Base-by-base conservation (phyloP, 2,329 filamentous ascomycete species). In the Teratosphaeria pseudoeucalypti region DNA sequence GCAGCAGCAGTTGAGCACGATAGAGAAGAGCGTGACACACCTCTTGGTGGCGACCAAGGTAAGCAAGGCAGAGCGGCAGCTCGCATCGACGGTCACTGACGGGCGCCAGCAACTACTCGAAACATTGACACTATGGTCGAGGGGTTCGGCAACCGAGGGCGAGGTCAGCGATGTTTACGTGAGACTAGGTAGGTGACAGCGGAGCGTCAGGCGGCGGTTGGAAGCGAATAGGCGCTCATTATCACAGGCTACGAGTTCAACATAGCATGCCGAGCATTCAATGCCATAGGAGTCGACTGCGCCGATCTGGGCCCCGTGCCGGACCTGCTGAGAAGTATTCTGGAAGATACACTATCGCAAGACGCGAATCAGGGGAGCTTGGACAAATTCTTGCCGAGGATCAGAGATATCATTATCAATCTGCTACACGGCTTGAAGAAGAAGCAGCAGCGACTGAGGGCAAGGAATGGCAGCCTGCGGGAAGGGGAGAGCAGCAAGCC, bases 91-190 rank as follows among this genome's bases (percentile, higher is more conserved):
- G 16, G 6, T 10, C 11, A 11, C 43, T 49, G 43, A 49, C 19
- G 5, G 43, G 19, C 19, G 11, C n/a, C 43, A 49, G 39, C 92
- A 97, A 76, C 85, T 99, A 2, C 86, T 99, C 63, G 94, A 99
- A 78, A 99, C 92, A 6, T 81, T 99, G 63, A 99, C 94, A 54
- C 89, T 95, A 80, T 99, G 94, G 94, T 99, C 94, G 61, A 89
- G 92, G 60, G 88, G 89, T 63, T 86, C 89, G 68, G 92, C 94
- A 58, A 92, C 90, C 64, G 94, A 99, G 76, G 89, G 87, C 62
- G 90, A 97, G 73, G 94, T 99, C 61, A 97, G 94, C 12, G 94
- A 99, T 73, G 94, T 99, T 67, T 99, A 99, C 72, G 94, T 99
- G 62, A 88, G 94, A 62, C 79, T 99, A 62, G 94, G 43, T 49